Evolutionary conservation across 148 eudicot species (phyloP), one percentile per base, ranked within the genome.

Genomic region (Dianthus caryophyllus): DNA sequence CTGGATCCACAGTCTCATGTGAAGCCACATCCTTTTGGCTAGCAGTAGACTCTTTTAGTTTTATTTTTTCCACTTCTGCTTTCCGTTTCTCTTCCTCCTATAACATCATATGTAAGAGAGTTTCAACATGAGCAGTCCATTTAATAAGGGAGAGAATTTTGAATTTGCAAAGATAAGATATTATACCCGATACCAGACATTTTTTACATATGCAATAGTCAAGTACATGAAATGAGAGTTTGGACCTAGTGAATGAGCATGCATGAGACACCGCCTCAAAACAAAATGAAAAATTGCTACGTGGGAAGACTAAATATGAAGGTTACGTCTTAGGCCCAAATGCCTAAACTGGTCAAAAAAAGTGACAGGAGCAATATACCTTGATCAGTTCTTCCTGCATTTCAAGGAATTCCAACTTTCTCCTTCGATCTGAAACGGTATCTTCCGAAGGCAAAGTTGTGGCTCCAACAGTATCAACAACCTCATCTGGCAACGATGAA

Each of bases 401-500:
- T 77, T 88, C 88, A 65, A 88, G 87, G 84, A 80, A 88, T 61
- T 88, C 91, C 79, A 86, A 71, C 77, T 88, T 88, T 67, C 91
- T 86, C 75, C 84, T 86, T 84, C 85, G 87, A 73, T 88, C 96
- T 18, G 91, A 72, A 72, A 88, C 76, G 41, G 87, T 65, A 68
- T 84, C 91, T 67, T 88, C 89, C 63, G 89, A 82, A 65, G 91
- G 88, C 82, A 86, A 67, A 50, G 85, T 67, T 52, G 87, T 84
- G 18, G 84, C 80, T 51, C 85, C 84, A 68, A 88, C 82, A 16
- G 91, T 86, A 72, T 86, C 89, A 48, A 88, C 87, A 69, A 86
- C 91, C 78, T 88, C 91, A 78, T 88, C 96, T 20, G 91, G 96
- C 79, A 88, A 83, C 4, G 96, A 88, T 44, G 87, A 82, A 68